Base-by-base conservation (phyloP, 78 protist genomes). In the Dictyostelium purpureum region DNA sequence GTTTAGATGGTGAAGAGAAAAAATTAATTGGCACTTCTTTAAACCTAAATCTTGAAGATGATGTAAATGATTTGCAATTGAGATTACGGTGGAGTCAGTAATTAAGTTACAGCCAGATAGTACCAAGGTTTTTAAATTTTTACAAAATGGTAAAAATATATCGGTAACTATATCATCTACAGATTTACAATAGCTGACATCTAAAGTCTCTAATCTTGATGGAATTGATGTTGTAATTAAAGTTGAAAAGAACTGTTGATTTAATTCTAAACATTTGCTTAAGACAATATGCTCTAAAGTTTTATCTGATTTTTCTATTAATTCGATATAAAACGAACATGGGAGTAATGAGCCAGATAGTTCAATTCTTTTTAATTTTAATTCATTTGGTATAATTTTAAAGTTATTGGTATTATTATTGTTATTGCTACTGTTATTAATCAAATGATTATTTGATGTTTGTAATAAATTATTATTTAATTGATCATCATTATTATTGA, bases 21-120 rank as follows among this genome's bases (percentile, higher is more conserved):
- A 51, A n/a, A 85, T 85, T 54, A 85, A 59, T 33, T 26, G 82
- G 61, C 92, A 85, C 66, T 73, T 85, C 38, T 69, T 42, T 4
- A 85, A 3, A 10, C 31, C 26, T 12, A 85, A n/a, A 2, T 33
- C 52, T n/a, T 38, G 35, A 14, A 85, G 51, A 31, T 73, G 21
- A 18, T 54, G 80, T n/a, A 73, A 35, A 33, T 61, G n/a, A 3
- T 31, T 47, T 6, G 79, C 24, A 1, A 85, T 85, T 24, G 4
- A 3, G 2, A 7, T 2, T 28, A 85, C 49, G 4, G 92, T 31
- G 19, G 9, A 24, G 43, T 85, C 92, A 0, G 92, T 85, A 4
- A 85, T 24, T 28, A 85, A 33, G 47, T 85, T 66, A 52, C 92
- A 85, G 16, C 83, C 66, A 26, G 92, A 70, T n/a, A 85, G 63